Conservation (phyloP, 805 yeast species). For the Metschnikowia koreensis region DNA sequence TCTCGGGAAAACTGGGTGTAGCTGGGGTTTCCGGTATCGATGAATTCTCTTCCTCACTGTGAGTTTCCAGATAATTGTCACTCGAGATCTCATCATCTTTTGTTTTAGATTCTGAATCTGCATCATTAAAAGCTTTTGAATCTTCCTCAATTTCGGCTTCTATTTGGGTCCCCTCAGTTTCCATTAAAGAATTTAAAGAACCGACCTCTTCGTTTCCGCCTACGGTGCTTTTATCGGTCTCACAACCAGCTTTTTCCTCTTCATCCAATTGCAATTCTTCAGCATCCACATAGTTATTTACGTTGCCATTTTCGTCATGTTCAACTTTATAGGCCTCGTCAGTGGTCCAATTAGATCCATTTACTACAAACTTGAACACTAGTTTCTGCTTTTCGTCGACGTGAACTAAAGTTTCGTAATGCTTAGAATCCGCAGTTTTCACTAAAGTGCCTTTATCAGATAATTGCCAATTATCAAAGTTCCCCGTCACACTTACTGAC, state of each 20-base stretch:
- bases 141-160: not conserved
- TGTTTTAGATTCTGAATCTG: not conserved
- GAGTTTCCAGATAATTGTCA: not conserved
- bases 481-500: conserved; percentile 39
- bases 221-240: too few relatives aligned
- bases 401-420: conserved; percentile 23
- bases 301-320: conserved; percentile 35
- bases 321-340: conserved; percentile 23
- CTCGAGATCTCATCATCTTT: not conserved
- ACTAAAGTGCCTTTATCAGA: conserved; percentile 17
- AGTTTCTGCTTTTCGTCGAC: conserved; percentile 24
- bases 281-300: conserved; percentile 32
- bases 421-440: conserved; percentile 11
- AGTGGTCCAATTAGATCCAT: conserved; percentile 33
- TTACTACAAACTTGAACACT: conserved; percentile 38
- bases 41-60: not conserved
- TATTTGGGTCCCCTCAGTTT: not conserved
- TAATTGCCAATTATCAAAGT: conserved; percentile 40
- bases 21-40: not conserved
- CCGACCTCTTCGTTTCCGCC: not conserved
- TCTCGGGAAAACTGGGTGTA: not conserved
- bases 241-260: not conserved
- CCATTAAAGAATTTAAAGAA: not conserved
- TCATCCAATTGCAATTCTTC: conserved; percentile 22
- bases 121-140: not conserved